Base-by-base conservation (phyloP, 768 basidiomycete genomes). In the Leucogyrophana mollusca region DNA sequence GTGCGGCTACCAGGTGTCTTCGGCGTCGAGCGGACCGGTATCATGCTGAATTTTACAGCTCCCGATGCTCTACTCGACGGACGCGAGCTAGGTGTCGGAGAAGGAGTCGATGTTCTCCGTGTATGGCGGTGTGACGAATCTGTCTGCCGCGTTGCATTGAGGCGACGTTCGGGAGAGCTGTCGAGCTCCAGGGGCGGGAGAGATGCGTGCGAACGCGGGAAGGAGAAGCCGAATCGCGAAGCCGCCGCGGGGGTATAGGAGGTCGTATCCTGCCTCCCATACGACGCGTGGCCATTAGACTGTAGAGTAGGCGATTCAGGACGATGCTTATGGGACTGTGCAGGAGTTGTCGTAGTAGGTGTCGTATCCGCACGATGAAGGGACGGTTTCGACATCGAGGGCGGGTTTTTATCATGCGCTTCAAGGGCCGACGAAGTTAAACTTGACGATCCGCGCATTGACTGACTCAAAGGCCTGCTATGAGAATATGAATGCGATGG, bases 171-270 rank as follows among this genome's bases (percentile, higher is more conserved):
- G 35, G 46, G 50, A 16, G 43, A 34, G 51, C 50, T 47, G 32
- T 73, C 69, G 2, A 69, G 45, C 44, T 75, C 70, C 13, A 77
- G 58, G 2, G 74, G 69, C 27, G 74, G 68, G 17, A 78, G 65
- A 32, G 52, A n/a, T 20, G 47, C 45, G 42, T 56, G 60, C 27
- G 55, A 63, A 18, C 68, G 68, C 5, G 70, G 62, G 36, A 73
- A 70, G 38, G 68, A 60, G 71, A 71, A 76, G 10, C 69, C 69
- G 50, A 71, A 69, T 25, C 51, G 61, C 4, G 68, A 61, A 14
- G 50, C 21, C 39, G 53, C 53, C 2, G 60, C 63, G 14, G 63
- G 50, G 2, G 54, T 23, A 36, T 57, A n/a, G n/a, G n/a, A n/a
- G n/a, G n/a, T n/a, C n/a, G 50, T 2, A 45, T 9, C 14, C 23